These are phyloP conservation scores for Phytophthora cajani DNA, from an alignment of 352 stramenopile species.

Conservation along the genomic window DNA sequence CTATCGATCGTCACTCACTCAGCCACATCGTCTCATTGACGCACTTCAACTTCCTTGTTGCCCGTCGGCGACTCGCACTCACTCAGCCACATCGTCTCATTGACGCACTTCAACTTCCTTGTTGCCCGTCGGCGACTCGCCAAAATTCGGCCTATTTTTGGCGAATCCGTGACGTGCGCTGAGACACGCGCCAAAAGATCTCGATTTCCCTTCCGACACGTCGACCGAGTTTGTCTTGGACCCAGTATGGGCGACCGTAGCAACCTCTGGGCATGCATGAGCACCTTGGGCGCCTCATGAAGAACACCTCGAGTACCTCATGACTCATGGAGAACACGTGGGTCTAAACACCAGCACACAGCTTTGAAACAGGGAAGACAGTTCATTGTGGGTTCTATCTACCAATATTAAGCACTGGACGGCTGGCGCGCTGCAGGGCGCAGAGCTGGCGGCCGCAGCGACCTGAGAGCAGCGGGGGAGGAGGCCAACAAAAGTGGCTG, in stretches of 20 bases:
- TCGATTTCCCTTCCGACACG: not conserved
- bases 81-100: not conserved
- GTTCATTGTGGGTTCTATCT: conserved; percentile 41
- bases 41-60: not conserved
- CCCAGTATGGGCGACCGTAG: not conserved
- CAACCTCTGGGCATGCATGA: no score
- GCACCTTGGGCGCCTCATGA: no score
- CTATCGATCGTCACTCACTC: no score
- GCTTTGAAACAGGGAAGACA: conserved; percentile 29
- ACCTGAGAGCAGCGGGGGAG: conserved; percentile 20
- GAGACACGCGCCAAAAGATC: not conserved
- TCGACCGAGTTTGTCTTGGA: not conserved
- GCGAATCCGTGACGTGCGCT: not conserved
- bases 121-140: not conserved
- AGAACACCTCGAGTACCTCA: no score
- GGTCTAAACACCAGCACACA: not conserved
- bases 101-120: not conserved
- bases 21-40: not conserved
- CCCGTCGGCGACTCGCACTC: not conserved
- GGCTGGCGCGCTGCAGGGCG: not conserved
- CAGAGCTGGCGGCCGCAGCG: conserved; percentile 7
- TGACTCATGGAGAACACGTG: no score
- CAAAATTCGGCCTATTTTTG: not conserved
- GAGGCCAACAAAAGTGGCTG: conserved; percentile 40
- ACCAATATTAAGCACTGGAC: conserved; percentile 51